Base-by-base conservation (phyloP, 2,329 filamentous ascomycete species). In the Nakataea oryzae region DNA sequence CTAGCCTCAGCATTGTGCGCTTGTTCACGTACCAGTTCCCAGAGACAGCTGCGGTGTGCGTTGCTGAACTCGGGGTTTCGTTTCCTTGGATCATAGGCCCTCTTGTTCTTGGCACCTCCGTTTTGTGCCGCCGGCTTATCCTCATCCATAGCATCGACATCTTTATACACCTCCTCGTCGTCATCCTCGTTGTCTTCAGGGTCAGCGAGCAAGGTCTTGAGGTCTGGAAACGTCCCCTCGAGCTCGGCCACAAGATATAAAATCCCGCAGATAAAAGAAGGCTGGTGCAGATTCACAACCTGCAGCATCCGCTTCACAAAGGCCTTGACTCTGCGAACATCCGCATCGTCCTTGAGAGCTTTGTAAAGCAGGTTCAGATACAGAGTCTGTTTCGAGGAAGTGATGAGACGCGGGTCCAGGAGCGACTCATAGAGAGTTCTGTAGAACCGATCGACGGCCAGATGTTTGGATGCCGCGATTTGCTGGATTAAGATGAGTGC, bases 401-500 rank as follows among this genome's bases (percentile, higher is more conserved):
- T 89, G 61, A 92, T 81, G 6, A 99, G 84, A 41, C 95, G 89
- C 3, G 93, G 92, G 70, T 99, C 95, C 34, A 97, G 77, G 28
- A 99, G 80, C 9, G 93, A 97, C 75, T 99, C 95, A 74, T 99
- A 99, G 2, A 99, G 79, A 12, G 93, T 96, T 60, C 92, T 85
- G 77, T 97, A 99, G 78, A 96, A 99, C 64, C 95, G 85, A 70
- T 99, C 95, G 14, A 88, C 87, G 5, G 89, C 88, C 61, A 93
- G 81, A 69, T 93, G 88, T 72, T 95, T 91, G 3, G 87, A 85
- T 1, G 86, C 81, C 0, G 92, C 90, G 30, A 99, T 83, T 73
- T 97, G 95, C 72, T 97, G 95, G 67, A 99, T 96, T 58, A 99
- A 80, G 77, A 96, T 89, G 66, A 99, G 83, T 41, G 95, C 93